Evolutionary conservation across 805 yeast species (phyloP).

Genomic region (Pichia insulana): DNA sequence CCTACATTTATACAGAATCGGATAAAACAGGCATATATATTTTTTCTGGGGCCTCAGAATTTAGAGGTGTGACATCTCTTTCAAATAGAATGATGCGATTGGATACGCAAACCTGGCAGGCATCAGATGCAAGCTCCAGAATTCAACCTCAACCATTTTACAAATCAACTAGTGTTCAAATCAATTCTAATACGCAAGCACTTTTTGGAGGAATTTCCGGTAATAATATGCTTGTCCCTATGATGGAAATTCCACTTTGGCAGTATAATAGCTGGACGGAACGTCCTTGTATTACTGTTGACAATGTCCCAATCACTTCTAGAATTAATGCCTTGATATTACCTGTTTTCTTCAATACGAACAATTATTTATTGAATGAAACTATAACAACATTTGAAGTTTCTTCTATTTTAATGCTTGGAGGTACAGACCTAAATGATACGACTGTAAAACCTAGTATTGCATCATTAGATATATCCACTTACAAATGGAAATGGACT

Average conservation of each 20-base stretch:
- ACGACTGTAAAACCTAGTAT: constrained; percentile 33
- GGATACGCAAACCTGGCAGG: constrained; percentile 27
- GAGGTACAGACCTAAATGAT: constrained; percentile 43
- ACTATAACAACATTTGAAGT: constrained; percentile 30
- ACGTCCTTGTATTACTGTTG: constrained; percentile 27
- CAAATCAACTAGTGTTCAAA: constrained; percentile 38
- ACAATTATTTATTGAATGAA: constrained; percentile 15
- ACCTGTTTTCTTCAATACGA: constrained; percentile 38
- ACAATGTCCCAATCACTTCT: constrained; percentile 36
- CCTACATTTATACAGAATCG: constrained; percentile 35
- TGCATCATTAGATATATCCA: constrained; percentile 31
- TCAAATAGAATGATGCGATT: constrained; percentile 38
- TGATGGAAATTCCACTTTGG: constrained; percentile 71
- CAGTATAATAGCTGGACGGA: constrained; percentile 65
- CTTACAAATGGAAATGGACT: constrained; percentile 38
- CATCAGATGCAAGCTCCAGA: constrained; percentile 36
- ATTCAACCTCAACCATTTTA: constrained; percentile 49
- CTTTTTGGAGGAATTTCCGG: constrained; percentile 59
- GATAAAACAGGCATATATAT: constrained; percentile 36
- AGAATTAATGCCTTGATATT: constrained; percentile 44
- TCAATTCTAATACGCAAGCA: constrained; percentile 38
- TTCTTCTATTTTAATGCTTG: constrained; percentile 43
- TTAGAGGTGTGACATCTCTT: constrained; percentile 15
- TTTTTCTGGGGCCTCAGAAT: constrained; percentile 41
- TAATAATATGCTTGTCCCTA: constrained; percentile 54